A percentile compares a stretch with the other conserved stretches of the same genome.
Evolutionary conservation across 1,139 yeast species (phyloP).

Genomic region (Dujonia santamariae): DNA sequence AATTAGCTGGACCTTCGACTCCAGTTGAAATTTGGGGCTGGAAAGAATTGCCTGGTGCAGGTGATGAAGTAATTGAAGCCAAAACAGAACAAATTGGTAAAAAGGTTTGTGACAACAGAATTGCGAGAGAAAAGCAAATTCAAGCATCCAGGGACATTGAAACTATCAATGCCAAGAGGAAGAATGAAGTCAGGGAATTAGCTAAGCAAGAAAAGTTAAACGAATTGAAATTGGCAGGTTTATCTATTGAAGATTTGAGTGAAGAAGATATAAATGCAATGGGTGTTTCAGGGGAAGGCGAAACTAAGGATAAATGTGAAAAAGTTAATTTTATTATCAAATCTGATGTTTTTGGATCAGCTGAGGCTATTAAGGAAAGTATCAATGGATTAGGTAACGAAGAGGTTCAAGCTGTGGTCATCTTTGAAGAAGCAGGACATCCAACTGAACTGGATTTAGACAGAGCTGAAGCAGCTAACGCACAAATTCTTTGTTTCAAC

Average conservation of each 20-base stretch:
- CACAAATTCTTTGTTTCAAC: conserved; percentile 78
- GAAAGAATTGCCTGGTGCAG: conserved; percentile 91
- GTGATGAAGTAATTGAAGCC: conserved; percentile 81
- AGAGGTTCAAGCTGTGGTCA: conserved; percentile 67
- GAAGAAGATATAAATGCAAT: conserved; percentile 15
- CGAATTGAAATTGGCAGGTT: conserved; percentile 56
- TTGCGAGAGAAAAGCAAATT: conserved; percentile 52
- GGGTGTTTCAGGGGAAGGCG: conserved; percentile 11
- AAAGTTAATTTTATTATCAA: conserved; percentile 67
- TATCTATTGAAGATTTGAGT: conserved; percentile 41
- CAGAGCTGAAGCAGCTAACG: conserved; percentile 73
- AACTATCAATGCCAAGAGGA: conserved; percentile 59
- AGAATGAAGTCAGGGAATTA: conserved; percentile 44
- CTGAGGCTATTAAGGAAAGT: conserved; percentile 67
- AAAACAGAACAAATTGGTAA: conserved; percentile 72
- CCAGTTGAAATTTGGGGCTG: conserved; percentile 95
- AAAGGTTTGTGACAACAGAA: conserved; percentile 65
- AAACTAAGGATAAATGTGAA: conserved; percentile 21
- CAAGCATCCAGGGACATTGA: conserved; percentile 68
- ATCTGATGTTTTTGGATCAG: conserved; percentile 81
- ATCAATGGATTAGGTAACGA: conserved; percentile 81
- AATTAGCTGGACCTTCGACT: conserved; percentile 78
- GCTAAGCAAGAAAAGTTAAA: conserved; percentile 50
- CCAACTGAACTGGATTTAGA: conserved; percentile 83
- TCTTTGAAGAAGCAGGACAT: conserved; percentile 77